Evolutionary conservation across 2,329 filamentous ascomycete genomes (phyloP), one percentile per base, ranked within the genome.

Genomic region (Sporothrix variecibatus): DNA sequence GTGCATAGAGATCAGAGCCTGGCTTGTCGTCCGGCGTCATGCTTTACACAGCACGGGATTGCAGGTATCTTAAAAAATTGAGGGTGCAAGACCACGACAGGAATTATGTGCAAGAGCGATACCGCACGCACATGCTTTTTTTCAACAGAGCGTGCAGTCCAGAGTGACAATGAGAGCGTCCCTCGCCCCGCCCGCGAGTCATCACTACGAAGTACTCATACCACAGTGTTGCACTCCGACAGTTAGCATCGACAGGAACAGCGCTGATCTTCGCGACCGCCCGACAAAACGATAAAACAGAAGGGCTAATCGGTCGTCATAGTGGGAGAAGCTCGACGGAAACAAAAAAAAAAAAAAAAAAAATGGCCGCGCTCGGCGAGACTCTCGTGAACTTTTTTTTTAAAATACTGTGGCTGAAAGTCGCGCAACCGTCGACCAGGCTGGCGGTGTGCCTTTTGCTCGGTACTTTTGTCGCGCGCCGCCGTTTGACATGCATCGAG

Each of bases 221-320:
- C 20, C 60, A 12, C 60, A 67, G 65, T 17, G 65, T 53, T 69
- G 43, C 26, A 69, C 26, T 69, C 8, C 28, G 40, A 51, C 46
- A n/a, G 46, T 53, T 51, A 38, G 28, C 46, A 53, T 69, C 46
- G 46, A 69, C 46, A 69, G 46, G 28, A 49, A 68, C 67, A 38
- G 46, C 46, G 46, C 67, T 38, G 67, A 69, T 69, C 67, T 34
- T 28, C 26, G 43, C 65, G 40, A 34, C 46, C 26, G 43, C 43
- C 17, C 9, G 8, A 15, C 38, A 65, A 2, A 7, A 68, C 26
- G 5, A 3, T 8, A 34, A 34, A 34, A 34, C 34, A 34, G 8
- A 34, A 34, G 62, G n/a, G n/a, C n/a, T 43, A 9, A 9, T 15
- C 60, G n/a, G 60, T 64, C 20, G 34, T 28, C 62, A 67, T 60